Base-by-base conservation (phyloP, 73 alveolate species). In the Stentor coeruleus region DNA sequence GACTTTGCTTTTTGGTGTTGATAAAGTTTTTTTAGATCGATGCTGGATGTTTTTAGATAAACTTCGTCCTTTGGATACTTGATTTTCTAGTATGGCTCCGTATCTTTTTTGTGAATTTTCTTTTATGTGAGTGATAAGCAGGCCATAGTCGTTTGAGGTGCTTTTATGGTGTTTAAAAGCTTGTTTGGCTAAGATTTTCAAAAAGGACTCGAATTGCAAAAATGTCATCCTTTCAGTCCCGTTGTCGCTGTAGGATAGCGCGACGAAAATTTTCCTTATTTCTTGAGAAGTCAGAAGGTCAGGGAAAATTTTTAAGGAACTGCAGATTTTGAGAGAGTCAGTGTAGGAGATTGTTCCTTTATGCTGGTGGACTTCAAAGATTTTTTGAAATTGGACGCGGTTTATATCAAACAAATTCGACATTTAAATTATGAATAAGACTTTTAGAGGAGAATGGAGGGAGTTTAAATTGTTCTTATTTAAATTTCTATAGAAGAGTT, bases 131-230 rank as follows among this genome's bases (percentile, higher is more conserved):
- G 66, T 49, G 20, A 49, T 49, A 11, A 49, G 20, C 20, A 11
- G 6, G 20, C 66, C 20, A 20, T 20, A 49, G 66, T 49, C 66
- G 20, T 49, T 20, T 49, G 66, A 49, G 6, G 28, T 6, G 28
- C 20, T 49, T 49, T 49, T 49, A n/a, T n/a, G 28, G 6, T 49
- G 66, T 11, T 20, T 66, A 31, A 66, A 66, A 40, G n/a, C n/a
- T 66, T 66, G 79, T 40, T 66, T 20, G 15, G 79, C 79, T 20
- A 66, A 28, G 11, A 66, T 20, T 33, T 66, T 66, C 37, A 66
- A 66, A 20, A 66, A 66, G n/a, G n/a, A 20, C 79, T 66, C 79
- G 79, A 66, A 66, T 2, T 66, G 79, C n/a, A 66, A 40, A 66
- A 28, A 66, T 28, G n/a, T 66, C n/a, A 66, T 20, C 39, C 37